Base-by-base conservation (phyloP, 495 filamentous ascomycete genomes). In the Cenococcum geophilum region DNA sequence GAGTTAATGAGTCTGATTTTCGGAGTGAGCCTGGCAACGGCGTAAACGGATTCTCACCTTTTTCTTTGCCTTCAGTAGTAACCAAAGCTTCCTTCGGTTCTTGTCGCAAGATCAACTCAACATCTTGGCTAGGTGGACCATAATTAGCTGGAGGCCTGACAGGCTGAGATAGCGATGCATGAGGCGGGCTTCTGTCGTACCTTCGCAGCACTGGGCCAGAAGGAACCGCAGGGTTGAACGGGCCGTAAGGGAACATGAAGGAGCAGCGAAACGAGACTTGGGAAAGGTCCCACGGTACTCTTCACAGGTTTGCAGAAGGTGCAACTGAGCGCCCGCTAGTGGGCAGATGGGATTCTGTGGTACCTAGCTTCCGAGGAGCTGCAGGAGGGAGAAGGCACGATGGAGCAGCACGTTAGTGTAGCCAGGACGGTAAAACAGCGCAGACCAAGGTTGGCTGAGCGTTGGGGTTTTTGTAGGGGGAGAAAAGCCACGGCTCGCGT, bases 1-100 rank as follows among this genome's bases (percentile, higher is more conserved):
- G 23, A 12, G 63, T 66, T n/a, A 60, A 25, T 47, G 14, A 22
- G 35, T 37, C 36, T 14, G 14, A 14, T 10, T 16, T 16, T 1
- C 18, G n/a, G 20, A 52, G 21, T 52, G 21, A 16, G 25, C 3
- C 5, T 22, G 18, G 16, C 11, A 25, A 8, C 6, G 20, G 14
- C 11, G 25, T n/a, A 10, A 51, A 35, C 22, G 23, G 37, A 32
- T 4, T 37, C 65, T 63, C 57, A 74, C 72, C 56, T 55, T 74
- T 74, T 58, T 74, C 74, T 52, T 73, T 75, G 56, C 67, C 66
- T 20, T 69, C 65, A 20, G 59, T 59, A 16, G 72, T 64, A 8
- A 71, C 64, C 9, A 74, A 60, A 12, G 66, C 69, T 35, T 70
- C 63, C 48, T 63, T 59, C 1, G 74, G 74, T 36, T 75, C 62